Conservation (phyloP, 2,329 filamentous ascomycete species). For the Phyllosticta ampelicida region DNA sequence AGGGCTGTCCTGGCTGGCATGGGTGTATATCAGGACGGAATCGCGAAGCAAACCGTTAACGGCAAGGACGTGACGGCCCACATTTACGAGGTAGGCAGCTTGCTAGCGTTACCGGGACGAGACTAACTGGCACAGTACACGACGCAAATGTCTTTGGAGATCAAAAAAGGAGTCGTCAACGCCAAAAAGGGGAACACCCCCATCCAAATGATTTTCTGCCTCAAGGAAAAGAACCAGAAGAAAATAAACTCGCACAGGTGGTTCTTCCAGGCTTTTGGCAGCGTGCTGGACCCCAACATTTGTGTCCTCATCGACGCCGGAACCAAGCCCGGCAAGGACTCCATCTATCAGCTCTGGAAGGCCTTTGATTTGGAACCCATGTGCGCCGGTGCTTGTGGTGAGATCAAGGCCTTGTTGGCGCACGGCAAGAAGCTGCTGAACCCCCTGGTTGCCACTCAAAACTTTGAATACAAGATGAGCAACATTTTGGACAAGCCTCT, state of each 20-base stretch:
- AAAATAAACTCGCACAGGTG: constrained; percentile 99
- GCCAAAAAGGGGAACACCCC: constrained; percentile 77
- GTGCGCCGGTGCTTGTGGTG: constrained; percentile 93
- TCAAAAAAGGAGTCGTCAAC: constrained; percentile 82
- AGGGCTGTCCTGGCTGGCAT: constrained; percentile 81
- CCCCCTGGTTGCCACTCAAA: constrained; percentile 88
- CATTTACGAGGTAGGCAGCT: constrained; percentile 57
- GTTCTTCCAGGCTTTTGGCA: constrained; percentile 97
- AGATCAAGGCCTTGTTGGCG: constrained; percentile 97
- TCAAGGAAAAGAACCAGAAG: constrained; percentile 99
- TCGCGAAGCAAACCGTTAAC: constrained; percentile 97
- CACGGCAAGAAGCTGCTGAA: constrained; percentile 83
- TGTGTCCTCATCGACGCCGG: constrained; percentile 94
- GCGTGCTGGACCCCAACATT: constrained; percentile 87
- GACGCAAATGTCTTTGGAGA: constrained; percentile 71
- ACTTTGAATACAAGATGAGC: constrained; percentile 99
- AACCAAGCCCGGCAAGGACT: constrained; percentile 86
- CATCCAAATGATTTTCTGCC: constrained; percentile 91
- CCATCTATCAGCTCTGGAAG: constrained; percentile 97
- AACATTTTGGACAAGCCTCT: constrained; percentile 98
- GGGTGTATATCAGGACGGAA: constrained; percentile 96
- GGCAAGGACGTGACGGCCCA: constrained; percentile 92
- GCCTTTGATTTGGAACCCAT: constrained; percentile 96
- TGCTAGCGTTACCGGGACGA: not conserved
- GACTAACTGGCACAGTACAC: constrained; percentile 47